A percentile compares a stretch with the other conserved stretches of the same genome.
Evolutionary conservation across 179 eudicot species (phyloP).

Genomic region (Actinidia arguta): DNA sequence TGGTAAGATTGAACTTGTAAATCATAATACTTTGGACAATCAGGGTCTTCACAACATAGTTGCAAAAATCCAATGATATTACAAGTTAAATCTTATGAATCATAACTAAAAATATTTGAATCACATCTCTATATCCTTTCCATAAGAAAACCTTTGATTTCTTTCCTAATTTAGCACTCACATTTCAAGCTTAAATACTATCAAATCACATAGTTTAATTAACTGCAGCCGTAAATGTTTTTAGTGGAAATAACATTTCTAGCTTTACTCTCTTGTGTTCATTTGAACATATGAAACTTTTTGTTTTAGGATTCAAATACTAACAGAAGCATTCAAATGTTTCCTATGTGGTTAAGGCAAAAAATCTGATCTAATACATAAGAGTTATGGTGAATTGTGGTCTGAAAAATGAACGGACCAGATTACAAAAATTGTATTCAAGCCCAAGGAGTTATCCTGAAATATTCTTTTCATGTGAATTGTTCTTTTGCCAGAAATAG

Average conservation of each 20-base stretch:
- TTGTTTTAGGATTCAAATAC: background rate
- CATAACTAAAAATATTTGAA: conserved; percentile 4
- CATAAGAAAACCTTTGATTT: background rate
- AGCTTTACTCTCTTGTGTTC: background rate
- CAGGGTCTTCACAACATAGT: background rate
- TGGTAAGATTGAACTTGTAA: background rate
- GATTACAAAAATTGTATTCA: background rate
- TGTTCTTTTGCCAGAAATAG: background rate
- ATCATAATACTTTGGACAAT: background rate
- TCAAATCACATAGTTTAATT: background rate
- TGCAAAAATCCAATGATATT: conserved; percentile 4
- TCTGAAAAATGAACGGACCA: background rate
- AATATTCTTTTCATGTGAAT: background rate
- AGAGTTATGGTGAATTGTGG: background rate
- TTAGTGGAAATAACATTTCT: background rate
- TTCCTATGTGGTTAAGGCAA: background rate
- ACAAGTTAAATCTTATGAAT: conserved; percentile 5
- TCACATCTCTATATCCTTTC: conserved; percentile 10
- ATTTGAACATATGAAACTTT: background rate
- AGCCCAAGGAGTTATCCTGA: background rate
- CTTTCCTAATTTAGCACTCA: conserved; percentile 1
- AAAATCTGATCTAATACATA: background rate
- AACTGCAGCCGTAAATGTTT: background rate
- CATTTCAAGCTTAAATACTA: background rate
- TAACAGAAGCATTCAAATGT: background rate